Evolutionary conservation across 768 basidiomycete genomes (phyloP).

Genomic region (Amanita thiersii): DNA sequence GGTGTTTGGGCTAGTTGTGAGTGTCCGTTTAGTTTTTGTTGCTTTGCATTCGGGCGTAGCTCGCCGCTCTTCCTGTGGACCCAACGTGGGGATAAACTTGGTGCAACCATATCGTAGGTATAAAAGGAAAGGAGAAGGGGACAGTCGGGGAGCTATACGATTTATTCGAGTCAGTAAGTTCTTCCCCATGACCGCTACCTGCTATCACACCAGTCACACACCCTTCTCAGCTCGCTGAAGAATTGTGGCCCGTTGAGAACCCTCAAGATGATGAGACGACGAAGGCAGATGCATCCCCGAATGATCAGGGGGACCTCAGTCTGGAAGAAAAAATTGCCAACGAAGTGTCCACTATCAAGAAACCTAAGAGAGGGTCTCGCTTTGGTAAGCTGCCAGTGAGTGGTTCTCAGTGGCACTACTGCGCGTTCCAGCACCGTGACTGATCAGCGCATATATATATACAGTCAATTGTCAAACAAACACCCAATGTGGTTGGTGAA

Average conservation of each 20-base stretch:
- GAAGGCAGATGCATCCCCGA: conserved; percentile 12
- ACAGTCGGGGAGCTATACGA: conserved; percentile 72
- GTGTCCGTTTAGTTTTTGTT: no score
- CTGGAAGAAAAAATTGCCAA: conserved; percentile 66
- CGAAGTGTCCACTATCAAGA: conserved; percentile 66
- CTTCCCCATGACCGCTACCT: neutral
- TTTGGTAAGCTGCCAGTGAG: conserved; percentile 40
- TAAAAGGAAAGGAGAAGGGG: conserved; percentile 78
- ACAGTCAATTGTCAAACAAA: conserved; percentile 72
- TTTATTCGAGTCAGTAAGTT: conserved; percentile 64
- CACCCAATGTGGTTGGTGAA: conserved; percentile 61
- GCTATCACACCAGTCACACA: neutral
- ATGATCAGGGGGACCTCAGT: conserved; percentile 33
- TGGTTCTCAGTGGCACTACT: no score
- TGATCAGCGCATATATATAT: conserved; percentile 5
- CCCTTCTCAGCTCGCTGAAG: conserved; percentile 50
- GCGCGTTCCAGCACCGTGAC: neutral
- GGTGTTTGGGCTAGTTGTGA: conserved; percentile 79
- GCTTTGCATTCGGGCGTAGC: neutral
- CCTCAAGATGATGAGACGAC: conserved; percentile 9
- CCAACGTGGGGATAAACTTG: neutral
- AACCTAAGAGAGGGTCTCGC: conserved; percentile 49
- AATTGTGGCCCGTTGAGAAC: conserved; percentile 53
- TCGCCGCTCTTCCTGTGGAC: neutral
- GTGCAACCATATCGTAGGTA: conserved; percentile 24